Percentiles rank a stretch among this genome's conserved stretches.
Evolutionary conservation across 2,329 filamentous ascomycete species (phyloP).

Genomic region (Phaeosphaeriaceae sp.): DNA sequence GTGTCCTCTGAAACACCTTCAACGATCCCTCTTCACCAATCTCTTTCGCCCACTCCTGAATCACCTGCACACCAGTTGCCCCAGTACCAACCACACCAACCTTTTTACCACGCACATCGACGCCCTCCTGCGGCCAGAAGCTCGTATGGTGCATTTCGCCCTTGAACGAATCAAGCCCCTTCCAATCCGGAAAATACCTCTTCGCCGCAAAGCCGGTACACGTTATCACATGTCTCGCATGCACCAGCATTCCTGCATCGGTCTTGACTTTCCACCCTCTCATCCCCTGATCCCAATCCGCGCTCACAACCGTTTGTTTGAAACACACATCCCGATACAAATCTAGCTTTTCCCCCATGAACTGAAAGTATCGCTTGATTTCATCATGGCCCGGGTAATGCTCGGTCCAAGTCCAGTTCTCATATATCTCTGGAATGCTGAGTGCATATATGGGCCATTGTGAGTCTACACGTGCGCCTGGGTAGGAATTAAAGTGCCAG

Average conservation of each 20-base stretch:
- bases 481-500: slow-evolving; percentile 39
- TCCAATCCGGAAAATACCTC: slow-evolving; percentile 62
- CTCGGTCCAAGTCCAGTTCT: slow-evolving; percentile 59
- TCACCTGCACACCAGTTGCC: slow-evolving; percentile 66
- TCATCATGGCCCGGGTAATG: slow-evolving; percentile 59
- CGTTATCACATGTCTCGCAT: slow-evolving; percentile 57
- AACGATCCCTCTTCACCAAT: slow-evolving; percentile 54
- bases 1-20: slow-evolving; percentile 68
- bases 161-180: slow-evolving; percentile 62
- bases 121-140: slow-evolving; percentile 61
- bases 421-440: slow-evolving; percentile 50
- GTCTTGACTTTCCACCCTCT: slow-evolving; percentile 57
- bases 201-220: slow-evolving; percentile 62
- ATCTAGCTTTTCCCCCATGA: slow-evolving; percentile 60
- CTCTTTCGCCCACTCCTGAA: slow-evolving; percentile 61
- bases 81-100: slow-evolving; percentile 67
- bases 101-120: slow-evolving; percentile 61
- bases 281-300: slow-evolving; percentile 53
- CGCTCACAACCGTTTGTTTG: slow-evolving; percentile 31
- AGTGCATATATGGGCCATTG: slow-evolving; percentile 51
- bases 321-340: slow-evolving; percentile 56
- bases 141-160: slow-evolving; percentile 63
- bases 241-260: slow-evolving; percentile 54
- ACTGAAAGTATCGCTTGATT: slow-evolving; percentile 61
- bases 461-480: slow-evolving; percentile 51